Evolutionary conservation across 1,284 basidiomycete species (phyloP), one percentile per base, ranked within the genome.

Genomic region (Meira miltonrushii): DNA sequence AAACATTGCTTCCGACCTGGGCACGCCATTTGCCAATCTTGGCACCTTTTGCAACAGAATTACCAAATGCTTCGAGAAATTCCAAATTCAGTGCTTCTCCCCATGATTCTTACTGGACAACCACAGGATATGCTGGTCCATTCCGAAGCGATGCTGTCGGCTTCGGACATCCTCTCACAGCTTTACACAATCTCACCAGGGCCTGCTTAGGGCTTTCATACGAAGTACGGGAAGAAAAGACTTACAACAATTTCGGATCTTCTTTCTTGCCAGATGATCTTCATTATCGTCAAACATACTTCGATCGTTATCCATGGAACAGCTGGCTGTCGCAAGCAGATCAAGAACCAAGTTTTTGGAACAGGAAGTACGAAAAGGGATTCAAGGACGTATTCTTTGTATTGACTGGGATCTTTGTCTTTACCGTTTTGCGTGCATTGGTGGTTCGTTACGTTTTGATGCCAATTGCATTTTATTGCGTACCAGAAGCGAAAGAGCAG

Each of bases 111-210:
- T 54, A 37, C 60, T 61, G 50, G 57, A 21, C 40, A 48, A 7
- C n/a, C 10, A 46, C 49, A 17, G 61, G 60, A 13, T 38, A 39
- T 19, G 56, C 64, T 6, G 68, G 70, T 43, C 70, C 70, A 4
- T 72, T 72, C 47, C 62, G 70, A 15, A 70, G 68, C 57, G 70
- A 72, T 28, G 70, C 70, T 0, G 60, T 63, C 13, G 70, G 70
- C 8, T 72, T 72, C 37, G 70, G 70, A 12, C 70, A 72, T 48
- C 70, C 70, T 11, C 60, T 72, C 23, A 70, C 68, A 8, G 69
- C 70, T 23, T 59, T 72, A 13, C 68, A 72, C 64, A 67, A 65
- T 59, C 70, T 72, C 19, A 72, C 70, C 4, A 57, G 62, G 10
- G 66, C 68, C 28, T 67, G 64, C 40, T 59, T 72, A 9, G 68